Base-by-base conservation (phyloP, 768 basidiomycete species). In the Russula lepida region DNA sequence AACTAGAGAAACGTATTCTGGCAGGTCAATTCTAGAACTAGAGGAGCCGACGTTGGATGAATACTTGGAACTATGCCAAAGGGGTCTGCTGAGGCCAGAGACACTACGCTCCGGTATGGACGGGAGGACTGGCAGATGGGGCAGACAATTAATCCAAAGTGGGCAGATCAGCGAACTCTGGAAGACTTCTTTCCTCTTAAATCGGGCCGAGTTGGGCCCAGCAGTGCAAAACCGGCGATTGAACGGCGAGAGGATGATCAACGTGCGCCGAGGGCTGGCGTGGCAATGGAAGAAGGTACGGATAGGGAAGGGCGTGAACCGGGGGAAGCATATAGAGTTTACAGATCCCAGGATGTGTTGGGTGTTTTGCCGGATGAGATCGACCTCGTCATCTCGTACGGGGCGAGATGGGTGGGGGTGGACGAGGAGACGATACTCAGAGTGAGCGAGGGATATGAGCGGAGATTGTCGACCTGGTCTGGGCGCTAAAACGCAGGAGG, bases 391-490 rank as follows among this genome's bases (percentile, higher is more conserved):
- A 58, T 91, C 0, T 69, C 69, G 23, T 76, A 78, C 21, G 85
- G 77, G 0, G 81, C 80, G 6, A 57, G 69, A 44, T 83, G 85
- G 76, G 71, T 78, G 1, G 86, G 89, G 1, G 79, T 86, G 6
- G 71, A 73, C 1, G 72, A 71, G 23, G 79, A 81, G 54, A 78
- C 81, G 62, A 46, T 95, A 47, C 71, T 76, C 3, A 72, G 70
- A 11, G 77, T 88, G 17, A 76, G 91, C 30, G 86, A 86, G 70
- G 71, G 74, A 54, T 84, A 83, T 58, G 92, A 94, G 72, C 75
- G 82, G 62, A 75, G 88, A 53, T 62, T 92, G 37, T 67, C 74
- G 64, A 73, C 77, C 56, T 81, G 83, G 80, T 77, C 77, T 78
- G 72, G 69, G 35, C 43, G 25, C 6, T 23, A 19, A 35, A 52